phyloP scores from a whole-genome alignment of 441 rosid species.

The Pelargonium australe region DNA sequence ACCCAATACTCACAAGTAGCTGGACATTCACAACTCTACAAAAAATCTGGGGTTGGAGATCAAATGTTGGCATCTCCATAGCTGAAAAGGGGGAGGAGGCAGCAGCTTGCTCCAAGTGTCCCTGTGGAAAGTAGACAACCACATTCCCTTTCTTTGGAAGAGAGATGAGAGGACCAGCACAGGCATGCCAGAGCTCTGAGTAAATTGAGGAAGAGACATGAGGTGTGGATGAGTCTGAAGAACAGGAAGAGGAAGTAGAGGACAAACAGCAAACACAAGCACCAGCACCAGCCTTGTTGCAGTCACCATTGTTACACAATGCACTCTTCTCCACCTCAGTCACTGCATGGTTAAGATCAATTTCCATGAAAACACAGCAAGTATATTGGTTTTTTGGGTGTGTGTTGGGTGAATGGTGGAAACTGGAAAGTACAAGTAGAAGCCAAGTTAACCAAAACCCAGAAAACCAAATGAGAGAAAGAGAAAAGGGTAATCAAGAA shows the following conservation, averaged over 20 bases:
- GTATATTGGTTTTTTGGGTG: too few species aligned
- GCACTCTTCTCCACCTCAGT: slow-evolving; percentile 43
- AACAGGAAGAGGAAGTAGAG: slow-evolving; percentile 33
- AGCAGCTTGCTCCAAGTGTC: slow-evolving; percentile 66
- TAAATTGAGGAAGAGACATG: slow-evolving; percentile 51
- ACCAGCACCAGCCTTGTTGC: slow-evolving; percentile 24
- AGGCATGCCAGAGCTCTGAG: slow-evolving; percentile 88
- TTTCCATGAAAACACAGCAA: slow-evolving; percentile 57
- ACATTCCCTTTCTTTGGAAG: slow-evolving; percentile 77
- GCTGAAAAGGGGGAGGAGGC: slow-evolving; percentile 43
- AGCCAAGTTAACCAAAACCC: slow-evolving; percentile 17
- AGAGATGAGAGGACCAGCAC: slow-evolving; percentile 83
- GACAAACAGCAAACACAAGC: slow-evolving; percentile 39
- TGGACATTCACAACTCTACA: slow-evolving; percentile 70
- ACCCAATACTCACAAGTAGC: slow-evolving; percentile 50
- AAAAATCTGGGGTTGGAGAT: slow-evolving; percentile 56
- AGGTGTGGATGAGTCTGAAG: slow-evolving; percentile 50
- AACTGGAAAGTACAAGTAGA: slow-evolving; percentile 20
- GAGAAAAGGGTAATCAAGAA: slow-evolving; percentile 17
- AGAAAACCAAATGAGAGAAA: slow-evolving; percentile 2
- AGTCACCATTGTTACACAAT: slow-evolving; percentile 34
- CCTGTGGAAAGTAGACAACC: slow-evolving; percentile 82
- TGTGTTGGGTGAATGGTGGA: too few species aligned
- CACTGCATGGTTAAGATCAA: slow-evolving; percentile 75
- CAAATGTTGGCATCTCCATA: slow-evolving; percentile 51